Conservation (phyloP, 192 early-diverging fungal genomes). For the Mortierella antarctica region DNA sequence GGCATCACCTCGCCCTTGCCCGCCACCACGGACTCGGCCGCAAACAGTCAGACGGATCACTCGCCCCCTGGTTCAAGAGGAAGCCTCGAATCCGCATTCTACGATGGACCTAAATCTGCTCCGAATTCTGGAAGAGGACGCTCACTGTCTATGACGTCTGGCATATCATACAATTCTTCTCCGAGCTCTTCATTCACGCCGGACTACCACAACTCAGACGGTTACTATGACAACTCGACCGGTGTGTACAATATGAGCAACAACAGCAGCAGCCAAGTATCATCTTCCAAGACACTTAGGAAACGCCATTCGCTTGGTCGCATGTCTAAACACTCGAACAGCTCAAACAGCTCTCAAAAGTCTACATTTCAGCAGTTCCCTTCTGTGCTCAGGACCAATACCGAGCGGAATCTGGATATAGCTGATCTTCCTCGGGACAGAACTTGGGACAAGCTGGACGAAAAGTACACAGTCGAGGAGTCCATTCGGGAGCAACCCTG, state of each 20-base stretch:
- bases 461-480: conserved; percentile 24
- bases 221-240: not conserved
- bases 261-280: not conserved
- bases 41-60: too few relatives aligned
- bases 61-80: too few relatives aligned
- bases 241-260: not conserved
- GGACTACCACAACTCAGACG: not conserved
- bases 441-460: conserved; percentile 32
- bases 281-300: conserved; percentile 11
- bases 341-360: conserved; percentile 12
- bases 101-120: too few relatives aligned
- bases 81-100: too few relatives aligned
- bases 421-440: conserved; percentile 15
- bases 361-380: conserved; percentile 17
- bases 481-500: conserved; percentile 22
- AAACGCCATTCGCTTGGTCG: conserved; percentile 32
- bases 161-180: too few relatives aligned
- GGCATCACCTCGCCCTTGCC: conserved; percentile 31
- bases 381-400: conserved; percentile 6
- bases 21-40: not conserved
- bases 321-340: conserved; percentile 24
- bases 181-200: too few relatives aligned
- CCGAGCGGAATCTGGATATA: not conserved
- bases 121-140: too few relatives aligned
- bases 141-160: too few relatives aligned